Evolutionary conservation across 495 filamentous ascomycete species (phyloP), one percentile per base, ranked within the genome.

Genomic region (Durotheca rogersii): DNA sequence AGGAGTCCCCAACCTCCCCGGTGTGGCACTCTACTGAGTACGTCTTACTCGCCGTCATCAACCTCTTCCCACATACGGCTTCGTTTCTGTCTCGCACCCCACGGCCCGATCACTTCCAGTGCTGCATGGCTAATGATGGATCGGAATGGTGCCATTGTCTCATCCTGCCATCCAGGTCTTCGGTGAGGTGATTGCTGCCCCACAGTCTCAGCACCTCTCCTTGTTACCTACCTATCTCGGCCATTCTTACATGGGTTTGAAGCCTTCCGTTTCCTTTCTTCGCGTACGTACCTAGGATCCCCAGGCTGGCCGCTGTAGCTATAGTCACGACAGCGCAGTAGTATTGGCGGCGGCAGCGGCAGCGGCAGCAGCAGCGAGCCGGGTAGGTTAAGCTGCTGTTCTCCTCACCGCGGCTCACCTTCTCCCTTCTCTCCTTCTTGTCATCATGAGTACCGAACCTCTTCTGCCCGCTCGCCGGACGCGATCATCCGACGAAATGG

Each of bases 361-460:
- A n/a, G n/a, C n/a, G n/a, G n/a, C n/a, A n/a, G n/a, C n/a, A 27
- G 23, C 9, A 27, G 23, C 23, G 23, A 27, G 9, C 23, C 4
- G 4, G 4, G 23, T 27, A 27, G 23, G 4, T 34, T 35, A n/a
- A 7, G 18, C 15, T 32, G 18, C 16, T 6, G 36, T 3, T 6
- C 5, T 7, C 7, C 3, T 19, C 36, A 39, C 18, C 18, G 36
- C 19, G 20, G 36, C 12, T 31, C 48, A 43, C 33, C 40, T 32
- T 43, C 40, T 39, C 15, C 31, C 19, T 10, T 14, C 16, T 7
- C 15, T 15, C n/a, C 29, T 12, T 27, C 30, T n/a, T 1, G 23
- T 32, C 18, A 23, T 21, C 30, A 58, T 58, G 55, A 58, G 43
- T 31, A 53, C 55, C 30, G 48, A 58, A 44, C 55, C 55, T 38